These are phyloP conservation scores for Tetrahymena borealis DNA, from an alignment of 73 alveolate genomes.

Conservation along the genomic window DNA sequence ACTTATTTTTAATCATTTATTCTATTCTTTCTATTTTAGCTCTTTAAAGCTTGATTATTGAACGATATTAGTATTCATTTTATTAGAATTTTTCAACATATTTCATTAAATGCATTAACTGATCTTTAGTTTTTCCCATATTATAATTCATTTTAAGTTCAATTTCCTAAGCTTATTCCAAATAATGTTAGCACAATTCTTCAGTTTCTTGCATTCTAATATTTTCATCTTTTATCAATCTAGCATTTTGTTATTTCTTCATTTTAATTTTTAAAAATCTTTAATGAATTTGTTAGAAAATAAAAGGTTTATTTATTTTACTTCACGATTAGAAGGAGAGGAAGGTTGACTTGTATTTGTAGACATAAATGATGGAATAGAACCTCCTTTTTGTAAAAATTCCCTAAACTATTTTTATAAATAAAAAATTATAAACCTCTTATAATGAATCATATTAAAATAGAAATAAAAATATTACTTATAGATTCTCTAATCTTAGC, in stretches of 20 bases:
- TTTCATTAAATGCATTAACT: slow-evolving; percentile 18
- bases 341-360: neutral
- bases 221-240: slow-evolving; percentile 30
- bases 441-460: neutral
- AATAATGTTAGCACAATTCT: slow-evolving; percentile 25
- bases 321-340: slow-evolving; percentile 14
- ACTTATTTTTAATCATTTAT: neutral
- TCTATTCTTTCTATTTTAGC: slow-evolving; percentile 28
- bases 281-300: neutral
- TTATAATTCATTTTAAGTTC: slow-evolving; percentile 29
- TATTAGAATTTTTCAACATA: neutral
- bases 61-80: slow-evolving; percentile 7
- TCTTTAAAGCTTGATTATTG: slow-evolving; percentile 21
- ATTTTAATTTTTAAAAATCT: neutral
- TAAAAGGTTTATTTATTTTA: neutral
- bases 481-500: slow-evolving; percentile 21
- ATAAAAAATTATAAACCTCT: neutral
- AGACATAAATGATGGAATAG: neutral
- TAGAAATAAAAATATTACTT: neutral
- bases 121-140: slow-evolving; percentile 21
- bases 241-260: neutral
- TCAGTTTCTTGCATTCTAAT: slow-evolving; percentile 21
- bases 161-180: slow-evolving; percentile 38
- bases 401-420: neutral
- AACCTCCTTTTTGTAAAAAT: neutral